These are phyloP conservation scores for cucumber (Cucumis sativus) DNA, from an alignment of 306 rosid genomes.

Conservation along the genomic window DNA sequence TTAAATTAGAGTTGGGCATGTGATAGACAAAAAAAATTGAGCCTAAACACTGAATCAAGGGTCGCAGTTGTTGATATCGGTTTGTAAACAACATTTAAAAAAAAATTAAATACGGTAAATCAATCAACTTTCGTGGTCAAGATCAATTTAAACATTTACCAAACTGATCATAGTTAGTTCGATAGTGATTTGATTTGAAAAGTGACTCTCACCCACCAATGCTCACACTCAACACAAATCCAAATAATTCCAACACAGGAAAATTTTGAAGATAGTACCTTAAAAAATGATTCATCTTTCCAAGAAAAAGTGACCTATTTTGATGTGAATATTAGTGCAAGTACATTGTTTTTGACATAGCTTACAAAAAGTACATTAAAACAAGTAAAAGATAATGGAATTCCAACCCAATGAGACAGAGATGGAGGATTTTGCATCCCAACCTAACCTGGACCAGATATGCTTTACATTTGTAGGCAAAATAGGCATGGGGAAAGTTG, in stretches of 20 bases:
- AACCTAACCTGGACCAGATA: neutral
- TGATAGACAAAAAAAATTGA: too few relatives aligned
- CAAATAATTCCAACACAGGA: neutral
- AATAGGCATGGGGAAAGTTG: neutral
- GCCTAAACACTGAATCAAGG: too few relatives aligned
- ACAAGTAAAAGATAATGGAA: neutral
- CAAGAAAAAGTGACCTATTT: neutral
- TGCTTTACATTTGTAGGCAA: neutral
- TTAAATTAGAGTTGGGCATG: too few relatives aligned
- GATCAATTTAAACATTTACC: too few relatives aligned
- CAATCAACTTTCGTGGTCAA: too few relatives aligned
- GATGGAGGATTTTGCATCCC: neutral
- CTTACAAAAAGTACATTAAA: neutral
- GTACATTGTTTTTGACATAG: neutral
- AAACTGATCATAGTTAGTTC: too few relatives aligned
- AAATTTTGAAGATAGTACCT: neutral
- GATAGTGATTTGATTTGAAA: too few relatives aligned
- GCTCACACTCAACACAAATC: too few relatives aligned
- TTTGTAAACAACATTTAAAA: too few relatives aligned
- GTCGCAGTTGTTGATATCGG: too few relatives aligned
- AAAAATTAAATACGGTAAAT: too few relatives aligned
- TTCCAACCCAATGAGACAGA: neutral
- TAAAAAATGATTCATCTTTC: neutral
- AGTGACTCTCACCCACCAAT: too few relatives aligned
- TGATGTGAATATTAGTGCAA: neutral